Evolutionary conservation across 2,329 filamentous ascomycete genomes (phyloP).

Genomic region (Pseudogymnoascus sp.): DNA sequence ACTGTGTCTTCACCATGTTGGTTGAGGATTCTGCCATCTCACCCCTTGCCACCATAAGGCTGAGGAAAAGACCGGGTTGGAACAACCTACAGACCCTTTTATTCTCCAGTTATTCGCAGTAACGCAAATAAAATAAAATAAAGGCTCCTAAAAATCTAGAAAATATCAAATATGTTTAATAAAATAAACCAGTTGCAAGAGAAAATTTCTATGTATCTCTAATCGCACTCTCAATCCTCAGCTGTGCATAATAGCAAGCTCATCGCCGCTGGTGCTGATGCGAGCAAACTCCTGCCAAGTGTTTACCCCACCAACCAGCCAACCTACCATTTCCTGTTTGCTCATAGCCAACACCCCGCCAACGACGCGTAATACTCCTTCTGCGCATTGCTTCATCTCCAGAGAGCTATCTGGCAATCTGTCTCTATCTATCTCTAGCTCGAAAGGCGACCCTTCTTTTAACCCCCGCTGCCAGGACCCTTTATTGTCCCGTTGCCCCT

Average conservation of each 20-base stretch:
- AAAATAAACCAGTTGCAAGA: not conserved
- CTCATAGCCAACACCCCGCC: not conserved
- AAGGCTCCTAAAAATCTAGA: not conserved
- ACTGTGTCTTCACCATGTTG: not conserved
- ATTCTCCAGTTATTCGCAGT: too few relatives aligned
- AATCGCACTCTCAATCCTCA: not conserved
- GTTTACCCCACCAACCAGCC: not conserved
- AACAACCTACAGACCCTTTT: too few relatives aligned
- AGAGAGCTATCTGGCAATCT: not conserved
- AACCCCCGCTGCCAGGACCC: not conserved
- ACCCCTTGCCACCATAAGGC: too few relatives aligned
- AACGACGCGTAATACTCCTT: not conserved
- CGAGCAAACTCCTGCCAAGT: not conserved
- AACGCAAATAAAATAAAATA: not conserved
- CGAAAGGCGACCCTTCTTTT: not conserved
- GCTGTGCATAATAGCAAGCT: not conserved
- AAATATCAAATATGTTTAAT: not conserved
- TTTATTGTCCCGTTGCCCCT: not conserved
- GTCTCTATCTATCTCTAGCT: not conserved
- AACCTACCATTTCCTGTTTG: not conserved
- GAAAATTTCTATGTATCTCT: not conserved
- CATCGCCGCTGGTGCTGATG: not conserved
- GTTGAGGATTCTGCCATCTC: too few relatives aligned
- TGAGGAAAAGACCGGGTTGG: too few relatives aligned
- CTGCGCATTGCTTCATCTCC: not conserved